These are phyloP conservation scores for Tilletia indica DNA, from an alignment of 1,284 basidiomycete species.

Conservation along the genomic window DNA sequence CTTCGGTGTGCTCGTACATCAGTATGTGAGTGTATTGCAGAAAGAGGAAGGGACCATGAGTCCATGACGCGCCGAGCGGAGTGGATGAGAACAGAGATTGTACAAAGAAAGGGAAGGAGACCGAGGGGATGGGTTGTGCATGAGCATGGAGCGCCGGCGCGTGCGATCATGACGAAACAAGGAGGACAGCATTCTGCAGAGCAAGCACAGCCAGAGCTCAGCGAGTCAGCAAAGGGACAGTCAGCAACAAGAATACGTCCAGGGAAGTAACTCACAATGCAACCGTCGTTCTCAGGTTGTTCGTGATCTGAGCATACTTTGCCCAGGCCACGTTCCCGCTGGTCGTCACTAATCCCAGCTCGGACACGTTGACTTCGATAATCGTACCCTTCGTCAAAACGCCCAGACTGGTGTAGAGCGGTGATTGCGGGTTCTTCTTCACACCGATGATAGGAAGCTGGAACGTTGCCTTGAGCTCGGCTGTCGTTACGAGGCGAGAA, in stretches of 20 bases:
- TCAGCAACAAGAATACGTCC: not conserved
- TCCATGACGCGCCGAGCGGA: too few species aligned
- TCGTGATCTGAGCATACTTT: slow-evolving; percentile 87
- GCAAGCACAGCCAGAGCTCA: not conserved
- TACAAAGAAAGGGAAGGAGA: not conserved
- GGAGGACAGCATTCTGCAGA: slow-evolving; percentile 41
- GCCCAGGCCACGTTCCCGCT: slow-evolving; percentile 82
- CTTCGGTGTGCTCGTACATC: too few species aligned
- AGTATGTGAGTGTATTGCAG: too few species aligned
- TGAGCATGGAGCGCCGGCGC: not conserved
- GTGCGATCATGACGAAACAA: slow-evolving; percentile 35
- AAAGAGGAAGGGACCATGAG: too few species aligned
- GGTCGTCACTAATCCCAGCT: slow-evolving; percentile 88
- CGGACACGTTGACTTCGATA: slow-evolving; percentile 83
- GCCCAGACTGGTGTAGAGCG: slow-evolving; percentile 83
- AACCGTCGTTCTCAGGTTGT: slow-evolving; percentile 55
- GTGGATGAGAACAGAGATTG: slow-evolving; percentile 6
- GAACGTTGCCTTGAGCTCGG: slow-evolving; percentile 97
- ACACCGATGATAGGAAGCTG: slow-evolving; percentile 96
- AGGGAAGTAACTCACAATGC: slow-evolving; percentile 27
- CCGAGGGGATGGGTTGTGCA: not conserved
- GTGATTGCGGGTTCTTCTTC: slow-evolving; percentile 99
- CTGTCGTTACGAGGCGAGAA: slow-evolving; percentile 58
- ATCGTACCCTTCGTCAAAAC: slow-evolving; percentile 98
- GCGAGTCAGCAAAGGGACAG: not conserved